A percentile compares a stretch with the other conserved stretches of the same genome.
Evolutionary conservation across 345 rosid species (phyloP).

Genomic region (Eucalyptus tenuipes): DNA sequence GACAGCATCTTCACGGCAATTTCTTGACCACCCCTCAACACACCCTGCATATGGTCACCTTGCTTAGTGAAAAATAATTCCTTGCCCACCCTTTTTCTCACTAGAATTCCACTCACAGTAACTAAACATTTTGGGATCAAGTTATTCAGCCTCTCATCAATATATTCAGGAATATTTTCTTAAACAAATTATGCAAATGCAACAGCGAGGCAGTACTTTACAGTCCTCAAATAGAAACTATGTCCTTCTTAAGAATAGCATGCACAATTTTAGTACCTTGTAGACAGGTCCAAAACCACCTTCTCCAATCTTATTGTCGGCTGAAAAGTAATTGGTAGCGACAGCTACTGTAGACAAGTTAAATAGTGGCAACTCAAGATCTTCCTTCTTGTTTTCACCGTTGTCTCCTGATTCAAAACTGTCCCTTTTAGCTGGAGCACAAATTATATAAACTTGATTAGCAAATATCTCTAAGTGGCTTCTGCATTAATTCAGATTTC

Average conservation of each 20-base stretch:
- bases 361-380: neutral
- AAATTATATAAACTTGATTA: neutral
- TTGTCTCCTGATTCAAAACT: neutral
- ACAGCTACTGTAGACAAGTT: neutral
- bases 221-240: neutral
- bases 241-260: neutral
- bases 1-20: too few relatives aligned
- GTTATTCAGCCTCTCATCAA: neutral
- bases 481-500: neutral
- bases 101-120: too few relatives aligned
- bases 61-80: too few relatives aligned
- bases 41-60: too few relatives aligned
- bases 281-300: slow-evolving; percentile 3
- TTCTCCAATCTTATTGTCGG: neutral
- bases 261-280: neutral
- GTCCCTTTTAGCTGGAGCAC: neutral
- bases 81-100: too few relatives aligned
- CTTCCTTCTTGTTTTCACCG: neutral
- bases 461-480: neutral
- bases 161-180: neutral
- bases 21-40: too few relatives aligned
- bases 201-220: neutral
- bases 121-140: neutral
- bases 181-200: neutral
- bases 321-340: neutral